Percentiles rank a stretch among this genome's conserved stretches.
These are phyloP conservation scores for Cyberlindnera mississippiensis DNA, from an alignment of 805 yeast species.

Conservation along the genomic window DNA sequence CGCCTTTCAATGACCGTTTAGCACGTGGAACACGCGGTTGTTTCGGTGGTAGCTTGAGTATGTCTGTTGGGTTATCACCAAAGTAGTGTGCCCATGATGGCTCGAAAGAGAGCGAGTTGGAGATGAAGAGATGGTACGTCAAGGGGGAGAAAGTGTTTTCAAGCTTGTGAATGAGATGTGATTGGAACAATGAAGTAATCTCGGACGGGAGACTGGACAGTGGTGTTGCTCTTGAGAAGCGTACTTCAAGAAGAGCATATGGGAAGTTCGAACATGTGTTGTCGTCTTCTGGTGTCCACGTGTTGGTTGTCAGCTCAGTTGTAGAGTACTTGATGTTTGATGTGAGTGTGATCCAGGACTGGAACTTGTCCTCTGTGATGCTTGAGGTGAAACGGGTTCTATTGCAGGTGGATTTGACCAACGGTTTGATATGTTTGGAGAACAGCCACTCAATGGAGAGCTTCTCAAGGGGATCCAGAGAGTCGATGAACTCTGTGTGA, in stretches of 20 bases:
- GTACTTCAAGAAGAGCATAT: slow-evolving; percentile 44
- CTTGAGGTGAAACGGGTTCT: slow-evolving; percentile 22
- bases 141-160: slow-evolving; percentile 36
- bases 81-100: slow-evolving; percentile 40
- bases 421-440: slow-evolving; percentile 23
- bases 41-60: slow-evolving; percentile 42
- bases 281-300: slow-evolving; percentile 19
- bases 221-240: slow-evolving; percentile 38
- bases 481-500: slow-evolving; percentile 8
- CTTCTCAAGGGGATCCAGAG: slow-evolving; percentile 23
- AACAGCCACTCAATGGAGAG: slow-evolving; percentile 29
- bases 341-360: slow-evolving; percentile 24
- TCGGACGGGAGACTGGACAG: slow-evolving; percentile 28
- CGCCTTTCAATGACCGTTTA: background rate
- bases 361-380: slow-evolving; percentile 4
- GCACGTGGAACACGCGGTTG: slow-evolving; percentile 4
- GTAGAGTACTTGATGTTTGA: slow-evolving; percentile 23
- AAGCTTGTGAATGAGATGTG: slow-evolving; percentile 47
- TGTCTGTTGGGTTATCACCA: slow-evolving; percentile 32
- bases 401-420: slow-evolving; percentile 15
- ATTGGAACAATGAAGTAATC: slow-evolving; percentile 32
- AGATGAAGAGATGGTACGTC: slow-evolving; percentile 26
- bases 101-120: slow-evolving; percentile 28
- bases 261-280: slow-evolving; percentile 34
- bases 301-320: slow-evolving; percentile 6